These are phyloP conservation scores for Cutaneotrichosporon mucoides DNA, from an alignment of 1,284 basidiomycete genomes.

Conservation along the genomic window DNA sequence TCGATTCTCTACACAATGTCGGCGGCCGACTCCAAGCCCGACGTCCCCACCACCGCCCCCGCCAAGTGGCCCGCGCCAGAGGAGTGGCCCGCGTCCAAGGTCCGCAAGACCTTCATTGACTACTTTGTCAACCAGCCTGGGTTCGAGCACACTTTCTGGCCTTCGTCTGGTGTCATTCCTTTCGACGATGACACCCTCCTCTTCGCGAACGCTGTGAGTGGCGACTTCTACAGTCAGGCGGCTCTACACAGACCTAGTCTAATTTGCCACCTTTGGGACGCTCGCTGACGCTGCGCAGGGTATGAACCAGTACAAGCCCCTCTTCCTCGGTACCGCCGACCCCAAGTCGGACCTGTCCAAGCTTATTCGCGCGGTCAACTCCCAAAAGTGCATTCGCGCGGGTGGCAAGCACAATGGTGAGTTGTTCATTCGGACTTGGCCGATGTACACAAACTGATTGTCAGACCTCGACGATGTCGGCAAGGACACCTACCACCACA, in stretches of 20 bases:
- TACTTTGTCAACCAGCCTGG: conserved; percentile 66
- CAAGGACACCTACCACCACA: conserved; percentile 75
- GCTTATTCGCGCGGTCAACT: conserved; percentile 89
- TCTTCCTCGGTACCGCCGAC: conserved; percentile 95
- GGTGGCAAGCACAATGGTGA: conserved; percentile 97
- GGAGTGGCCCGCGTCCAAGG: conserved; percentile 65
- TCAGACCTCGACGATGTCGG: conserved; percentile 96
- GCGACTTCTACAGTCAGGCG: too few species aligned
- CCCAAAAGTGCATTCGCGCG: conserved; percentile 95
- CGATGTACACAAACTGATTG: background rate
- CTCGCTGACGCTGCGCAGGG: conserved; percentile 51
- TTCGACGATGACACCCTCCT: conserved; percentile 96
- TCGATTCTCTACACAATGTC: conserved; percentile 23
- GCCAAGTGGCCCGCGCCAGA: conserved; percentile 46
- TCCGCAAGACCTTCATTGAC: conserved; percentile 70
- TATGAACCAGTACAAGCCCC: conserved; percentile 97
- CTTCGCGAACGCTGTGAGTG: conserved; percentile 81
- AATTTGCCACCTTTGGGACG: conserved; percentile 13
- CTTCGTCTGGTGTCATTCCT: conserved; percentile 90
- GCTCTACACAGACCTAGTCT: too few species aligned
- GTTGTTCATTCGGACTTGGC: conserved; percentile 17
- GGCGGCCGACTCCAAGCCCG: conserved; percentile 28
- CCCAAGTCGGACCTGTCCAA: conserved; percentile 81
- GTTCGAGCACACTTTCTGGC: conserved; percentile 78
- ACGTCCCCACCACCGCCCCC: conserved; percentile 38